Percentiles rank a stretch among this genome's conserved stretches.
These are phyloP conservation scores for Liriodendron chinense DNA, from an alignment of 164 flowering plant species.

Conservation along the genomic window DNA sequence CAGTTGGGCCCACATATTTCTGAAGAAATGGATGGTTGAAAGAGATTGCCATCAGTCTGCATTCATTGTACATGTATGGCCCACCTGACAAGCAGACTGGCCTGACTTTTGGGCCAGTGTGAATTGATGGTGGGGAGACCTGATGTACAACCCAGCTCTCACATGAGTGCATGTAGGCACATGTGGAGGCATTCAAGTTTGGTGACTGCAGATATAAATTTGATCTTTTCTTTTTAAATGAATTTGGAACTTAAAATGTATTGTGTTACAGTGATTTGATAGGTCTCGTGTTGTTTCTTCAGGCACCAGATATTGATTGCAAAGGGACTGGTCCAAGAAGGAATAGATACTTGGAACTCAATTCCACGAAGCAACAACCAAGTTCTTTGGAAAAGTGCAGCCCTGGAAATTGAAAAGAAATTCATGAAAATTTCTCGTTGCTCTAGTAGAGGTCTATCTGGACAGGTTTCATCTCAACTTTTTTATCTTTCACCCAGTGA, in stretches of 20 bases:
- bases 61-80: too few relatives aligned
- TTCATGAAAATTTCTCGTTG: conserved; percentile 70
- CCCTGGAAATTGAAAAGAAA: conserved; percentile 55
- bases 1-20: neutral
- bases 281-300: conserved; percentile 4
- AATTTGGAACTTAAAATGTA: neutral
- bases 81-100: too few relatives aligned
- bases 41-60: too few relatives aligned
- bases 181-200: neutral
- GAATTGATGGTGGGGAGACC: neutral
- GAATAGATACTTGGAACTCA: conserved; percentile 61
- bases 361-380: conserved; percentile 49
- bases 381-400: conserved; percentile 65
- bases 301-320: conserved; percentile 74
- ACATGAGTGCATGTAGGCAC: neutral
- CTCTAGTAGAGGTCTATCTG: conserved; percentile 55
- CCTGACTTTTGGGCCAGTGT: too few relatives aligned
- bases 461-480: conserved; percentile 45
- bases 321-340: conserved; percentile 74
- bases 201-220: neutral
- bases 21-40: too few relatives aligned
- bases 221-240: neutral
- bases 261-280: neutral
- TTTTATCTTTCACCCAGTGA: neutral
- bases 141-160: neutral